A percentile compares a stretch with the other conserved stretches of the same genome.
phyloP scores from a whole-genome alignment of 805 yeast species.

The Saccharomycopsis sp. region DNA sequence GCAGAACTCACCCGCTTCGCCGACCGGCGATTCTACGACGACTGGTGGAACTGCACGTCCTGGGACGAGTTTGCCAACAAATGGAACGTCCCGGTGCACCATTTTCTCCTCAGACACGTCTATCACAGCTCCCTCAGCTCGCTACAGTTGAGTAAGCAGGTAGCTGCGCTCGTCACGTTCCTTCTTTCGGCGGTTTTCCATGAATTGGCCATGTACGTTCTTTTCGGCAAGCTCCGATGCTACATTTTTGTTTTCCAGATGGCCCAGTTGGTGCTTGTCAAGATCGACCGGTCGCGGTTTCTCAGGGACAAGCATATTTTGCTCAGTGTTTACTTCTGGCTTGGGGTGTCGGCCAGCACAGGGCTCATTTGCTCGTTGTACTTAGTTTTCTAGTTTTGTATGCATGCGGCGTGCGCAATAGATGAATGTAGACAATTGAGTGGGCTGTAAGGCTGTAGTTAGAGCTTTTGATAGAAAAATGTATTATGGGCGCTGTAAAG shows the following conservation, averaged over 20 bases:
- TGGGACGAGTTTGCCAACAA: constrained; percentile 92
- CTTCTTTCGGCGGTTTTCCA: constrained; percentile 77
- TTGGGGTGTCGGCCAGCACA: constrained; percentile 87
- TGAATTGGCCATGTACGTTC: constrained; percentile 86
- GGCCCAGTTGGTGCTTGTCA: constrained; percentile 78
- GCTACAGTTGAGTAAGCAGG: constrained; percentile 51
- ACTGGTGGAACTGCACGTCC: constrained; percentile 95
- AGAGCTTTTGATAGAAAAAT: too few species aligned
- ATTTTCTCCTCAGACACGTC: constrained; percentile 83
- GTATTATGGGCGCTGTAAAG: too few species aligned
- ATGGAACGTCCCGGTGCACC: constrained; percentile 94
- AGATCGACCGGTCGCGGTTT: constrained; percentile 26
- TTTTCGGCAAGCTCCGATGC: constrained; percentile 74
- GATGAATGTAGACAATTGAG: too few species aligned
- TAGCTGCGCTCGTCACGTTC: constrained; percentile 75
- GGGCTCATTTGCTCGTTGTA: constrained; percentile 80
- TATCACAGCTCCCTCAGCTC: constrained; percentile 86
- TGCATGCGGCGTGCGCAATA: too few species aligned
- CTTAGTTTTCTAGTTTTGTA: constrained; percentile 54
- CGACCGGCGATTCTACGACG: constrained; percentile 88
- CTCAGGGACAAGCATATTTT: constrained; percentile 50
- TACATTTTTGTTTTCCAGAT: constrained; percentile 76
- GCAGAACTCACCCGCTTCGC: constrained; percentile 86
- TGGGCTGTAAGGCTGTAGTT: too few species aligned
- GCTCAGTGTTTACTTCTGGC: constrained; percentile 84